Evolutionary conservation across 2,329 filamentous ascomycete genomes (phyloP), one percentile per base, ranked within the genome.

Genomic region (Sporothrix brasiliensis): DNA sequence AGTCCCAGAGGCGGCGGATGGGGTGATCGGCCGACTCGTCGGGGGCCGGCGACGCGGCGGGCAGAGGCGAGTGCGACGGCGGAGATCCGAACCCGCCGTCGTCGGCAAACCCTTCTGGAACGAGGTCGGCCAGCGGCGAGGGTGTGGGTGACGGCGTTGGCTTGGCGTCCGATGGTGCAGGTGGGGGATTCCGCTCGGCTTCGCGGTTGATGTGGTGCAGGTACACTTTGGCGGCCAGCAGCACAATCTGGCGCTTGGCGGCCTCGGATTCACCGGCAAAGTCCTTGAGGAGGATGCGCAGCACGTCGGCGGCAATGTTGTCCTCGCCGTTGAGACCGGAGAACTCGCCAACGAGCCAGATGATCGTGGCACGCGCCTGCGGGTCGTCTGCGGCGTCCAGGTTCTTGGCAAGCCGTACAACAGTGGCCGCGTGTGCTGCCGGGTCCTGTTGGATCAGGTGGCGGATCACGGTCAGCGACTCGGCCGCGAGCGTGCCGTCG

Each of bases 311-410:
- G 0, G 95, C 95, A 72, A 99, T 94, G 76, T 96, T 97, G 77
- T 95, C 90, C 72, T 94, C 90, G 11, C 90, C 87, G 70, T 93
- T 88, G 2, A 91, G 80, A 0, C 93, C 92, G 0, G 94, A 89
- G 76, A 96, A 98, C 79, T 99, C 95, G 60, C 95, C 95, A 0
- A 98, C 94, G 0, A 99, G 87, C 95, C 95, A 99, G 75, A 99
- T 91, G 73, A 99, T 97, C 66, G 92, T 97, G 3, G 95, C 95
- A 74, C 95, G 87, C 3, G 95, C 95, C 72, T 93, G 91, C 1
- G 95, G 89, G 72, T 95, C 94, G 0, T 91, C 92, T 1, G 93
- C 92, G 3, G 91, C 91, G 77, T 97, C 95, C 2, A 99, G 87
- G 73, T 97, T 94, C 80, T 93, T 95, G 6, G 95, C 95, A 65